Percentiles rank a stretch among this genome's conserved stretches.
phyloP scores from a whole-genome alignment of 805 yeast species.

The Ogataea thermomethanolica region DNA sequence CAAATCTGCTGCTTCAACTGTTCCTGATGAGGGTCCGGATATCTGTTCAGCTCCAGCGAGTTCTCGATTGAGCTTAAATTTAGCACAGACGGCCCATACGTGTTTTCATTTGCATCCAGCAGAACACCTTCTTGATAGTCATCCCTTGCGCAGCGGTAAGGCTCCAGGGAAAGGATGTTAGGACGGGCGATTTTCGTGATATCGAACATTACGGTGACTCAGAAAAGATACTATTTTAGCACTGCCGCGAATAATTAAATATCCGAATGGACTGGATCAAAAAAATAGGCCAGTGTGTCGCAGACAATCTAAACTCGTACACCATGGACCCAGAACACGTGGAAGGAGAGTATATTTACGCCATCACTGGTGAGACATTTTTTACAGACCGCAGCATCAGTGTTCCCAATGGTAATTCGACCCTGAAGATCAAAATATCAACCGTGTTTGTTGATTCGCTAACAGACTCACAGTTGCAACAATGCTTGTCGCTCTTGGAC shows the following conservation, averaged over 20 bases:
- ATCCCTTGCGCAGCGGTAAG: slow-evolving; percentile 96
- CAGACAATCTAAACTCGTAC: not conserved
- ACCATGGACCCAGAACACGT: not conserved
- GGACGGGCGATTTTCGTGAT: slow-evolving; percentile 70
- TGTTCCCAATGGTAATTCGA: not conserved
- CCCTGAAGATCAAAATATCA: not conserved
- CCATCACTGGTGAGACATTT: not conserved
- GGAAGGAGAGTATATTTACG: not conserved
- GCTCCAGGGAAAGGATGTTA: slow-evolving; percentile 76
- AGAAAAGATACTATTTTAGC: not conserved
- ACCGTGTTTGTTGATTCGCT: slow-evolving; percentile 6
- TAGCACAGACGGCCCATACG: slow-evolving; percentile 79
- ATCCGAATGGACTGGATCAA: not conserved
- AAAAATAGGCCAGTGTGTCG: not conserved
- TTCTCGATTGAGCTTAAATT: slow-evolving; percentile 43
- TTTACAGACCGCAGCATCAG: not conserved
- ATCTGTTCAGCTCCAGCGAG: slow-evolving; percentile 68
- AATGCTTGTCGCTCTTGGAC: slow-evolving; percentile 25
- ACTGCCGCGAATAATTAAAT: slow-evolving; percentile 4
- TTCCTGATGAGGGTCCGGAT: slow-evolving; percentile 95
- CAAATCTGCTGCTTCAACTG: slow-evolving; percentile 70
- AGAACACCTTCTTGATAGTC: slow-evolving; percentile 86
- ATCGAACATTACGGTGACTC: slow-evolving; percentile 42
- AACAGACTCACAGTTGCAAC: not conserved
- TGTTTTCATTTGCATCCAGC: slow-evolving; percentile 94